phyloP scores from a whole-genome alignment of 164 flowering plant genomes.

The Tinospora cordifolia region DNA sequence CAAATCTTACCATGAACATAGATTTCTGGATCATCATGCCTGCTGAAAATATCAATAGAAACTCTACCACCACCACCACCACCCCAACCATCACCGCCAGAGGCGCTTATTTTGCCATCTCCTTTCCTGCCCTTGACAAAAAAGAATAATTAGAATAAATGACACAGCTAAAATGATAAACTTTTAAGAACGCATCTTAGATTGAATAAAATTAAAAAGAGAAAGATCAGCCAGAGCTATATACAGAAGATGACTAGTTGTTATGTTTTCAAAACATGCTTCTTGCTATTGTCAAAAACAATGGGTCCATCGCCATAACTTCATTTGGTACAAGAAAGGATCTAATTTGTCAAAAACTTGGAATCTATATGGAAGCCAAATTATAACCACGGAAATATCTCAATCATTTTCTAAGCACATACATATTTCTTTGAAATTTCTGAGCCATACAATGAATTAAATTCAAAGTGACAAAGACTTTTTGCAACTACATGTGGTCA shows the following conservation, averaged over 20 bases:
- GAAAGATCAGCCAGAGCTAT: background rate
- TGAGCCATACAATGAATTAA: background rate
- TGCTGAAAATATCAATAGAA: conserved; percentile 62
- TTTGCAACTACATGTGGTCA: too few species aligned
- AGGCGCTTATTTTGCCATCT: conserved; percentile 73
- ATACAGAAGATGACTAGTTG: background rate
- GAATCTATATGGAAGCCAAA: background rate
- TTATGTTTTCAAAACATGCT: background rate
- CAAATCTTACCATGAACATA: conserved; percentile 65
- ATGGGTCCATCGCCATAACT: background rate
- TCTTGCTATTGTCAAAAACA: background rate
- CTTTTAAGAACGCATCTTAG: background rate
- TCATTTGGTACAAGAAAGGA: background rate
- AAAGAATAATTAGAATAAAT: conserved; percentile 5
- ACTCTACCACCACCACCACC: conserved; percentile 99
- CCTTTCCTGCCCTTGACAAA: conserved; percentile 74
- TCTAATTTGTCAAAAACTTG: too few species aligned
- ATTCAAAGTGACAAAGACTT: too few species aligned
- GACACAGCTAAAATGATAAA: background rate
- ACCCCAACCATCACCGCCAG: conserved; percentile 89
- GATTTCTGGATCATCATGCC: conserved; percentile 68
- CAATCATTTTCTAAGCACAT: background rate
- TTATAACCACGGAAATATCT: background rate
- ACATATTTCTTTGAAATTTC: background rate
- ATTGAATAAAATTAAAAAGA: too few species aligned